phyloP scores from a whole-genome alignment of 139 green algal species.

The Diplosphaera chodatii region DNA sequence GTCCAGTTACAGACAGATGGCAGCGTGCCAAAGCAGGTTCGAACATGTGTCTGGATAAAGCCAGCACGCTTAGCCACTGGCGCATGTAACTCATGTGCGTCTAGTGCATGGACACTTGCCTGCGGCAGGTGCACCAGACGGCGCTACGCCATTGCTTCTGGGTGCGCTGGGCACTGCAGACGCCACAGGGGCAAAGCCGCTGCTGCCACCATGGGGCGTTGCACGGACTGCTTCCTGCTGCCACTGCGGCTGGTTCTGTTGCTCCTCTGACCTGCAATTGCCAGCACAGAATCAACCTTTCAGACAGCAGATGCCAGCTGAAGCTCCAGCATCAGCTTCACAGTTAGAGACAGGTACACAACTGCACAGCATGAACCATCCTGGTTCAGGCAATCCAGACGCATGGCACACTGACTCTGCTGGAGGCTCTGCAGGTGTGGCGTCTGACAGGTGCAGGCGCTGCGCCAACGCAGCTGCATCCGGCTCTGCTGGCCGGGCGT shows the following conservation, averaged over 20 bases:
- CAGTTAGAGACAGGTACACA: no score
- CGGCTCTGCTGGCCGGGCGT: constrained; percentile 3
- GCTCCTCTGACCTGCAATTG: neutral
- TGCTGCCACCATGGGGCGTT: constrained; percentile 3
- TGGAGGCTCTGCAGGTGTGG: neutral
- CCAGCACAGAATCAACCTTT: no score
- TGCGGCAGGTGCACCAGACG: no score
- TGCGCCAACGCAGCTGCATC: constrained; percentile 11
- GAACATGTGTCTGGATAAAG: neutral
- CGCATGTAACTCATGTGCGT: no score
- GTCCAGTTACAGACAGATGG: neutral
- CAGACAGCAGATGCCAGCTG: no score
- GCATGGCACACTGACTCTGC: neutral
- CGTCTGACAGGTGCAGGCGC: neutral
- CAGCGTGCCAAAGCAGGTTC: neutral
- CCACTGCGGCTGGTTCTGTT: no score
- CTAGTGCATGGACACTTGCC: no score
- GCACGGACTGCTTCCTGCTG: neutral
- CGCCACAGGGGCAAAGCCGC: constrained; percentile 11
- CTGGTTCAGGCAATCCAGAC: no score
- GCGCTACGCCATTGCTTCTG: neutral
- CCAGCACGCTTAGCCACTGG: neutral
- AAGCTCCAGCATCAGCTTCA: no score
- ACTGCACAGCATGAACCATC: no score
- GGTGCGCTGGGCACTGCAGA: neutral